Evolutionary conservation across 2,329 filamentous ascomycete species (phyloP).

Genomic region (Paramyrothecium sp.): DNA sequence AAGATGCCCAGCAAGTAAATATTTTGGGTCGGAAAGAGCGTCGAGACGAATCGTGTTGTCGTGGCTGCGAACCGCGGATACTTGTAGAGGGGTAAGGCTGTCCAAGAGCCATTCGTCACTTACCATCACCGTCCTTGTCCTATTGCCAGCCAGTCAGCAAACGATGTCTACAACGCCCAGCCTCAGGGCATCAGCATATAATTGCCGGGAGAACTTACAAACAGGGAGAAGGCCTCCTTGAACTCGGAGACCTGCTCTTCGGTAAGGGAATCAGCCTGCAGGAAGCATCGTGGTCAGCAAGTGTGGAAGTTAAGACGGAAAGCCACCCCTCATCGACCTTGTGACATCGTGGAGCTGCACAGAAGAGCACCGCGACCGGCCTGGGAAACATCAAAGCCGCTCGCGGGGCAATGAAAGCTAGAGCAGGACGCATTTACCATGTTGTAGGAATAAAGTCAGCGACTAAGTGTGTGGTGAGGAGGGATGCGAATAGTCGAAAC

Average conservation of each 20-base stretch:
- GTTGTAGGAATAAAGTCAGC: neutral
- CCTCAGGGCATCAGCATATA: neutral
- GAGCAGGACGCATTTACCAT: neutral
- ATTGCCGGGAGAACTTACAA: slow-evolving; percentile 64
- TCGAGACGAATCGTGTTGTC: slow-evolving; percentile 9
- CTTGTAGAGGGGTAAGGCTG: neutral
- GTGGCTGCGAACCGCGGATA: slow-evolving; percentile 8
- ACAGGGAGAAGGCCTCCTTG: slow-evolving; percentile 99
- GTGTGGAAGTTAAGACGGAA: slow-evolving; percentile 10
- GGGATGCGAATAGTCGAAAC: neutral
- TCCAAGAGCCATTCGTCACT: slow-evolving; percentile 39
- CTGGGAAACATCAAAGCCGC: too few species aligned
- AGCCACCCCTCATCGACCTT: neutral
- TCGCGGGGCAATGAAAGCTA: too few species aligned
- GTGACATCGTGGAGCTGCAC: too few species aligned
- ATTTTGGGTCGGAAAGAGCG: neutral
- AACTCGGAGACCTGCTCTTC: slow-evolving; percentile 99
- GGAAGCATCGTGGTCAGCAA: slow-evolving; percentile 19
- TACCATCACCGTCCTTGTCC: slow-evolving; percentile 92
- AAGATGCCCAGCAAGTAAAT: neutral
- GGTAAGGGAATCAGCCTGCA: slow-evolving; percentile 92
- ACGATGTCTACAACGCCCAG: neutral
- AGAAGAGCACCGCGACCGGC: too few species aligned
- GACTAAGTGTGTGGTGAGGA: neutral
- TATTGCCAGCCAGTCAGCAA: slow-evolving; percentile 36